Evolutionary conservation across 108 stramenopile genomes (phyloP).

Genomic region (Cyclotella kingstonii): DNA sequence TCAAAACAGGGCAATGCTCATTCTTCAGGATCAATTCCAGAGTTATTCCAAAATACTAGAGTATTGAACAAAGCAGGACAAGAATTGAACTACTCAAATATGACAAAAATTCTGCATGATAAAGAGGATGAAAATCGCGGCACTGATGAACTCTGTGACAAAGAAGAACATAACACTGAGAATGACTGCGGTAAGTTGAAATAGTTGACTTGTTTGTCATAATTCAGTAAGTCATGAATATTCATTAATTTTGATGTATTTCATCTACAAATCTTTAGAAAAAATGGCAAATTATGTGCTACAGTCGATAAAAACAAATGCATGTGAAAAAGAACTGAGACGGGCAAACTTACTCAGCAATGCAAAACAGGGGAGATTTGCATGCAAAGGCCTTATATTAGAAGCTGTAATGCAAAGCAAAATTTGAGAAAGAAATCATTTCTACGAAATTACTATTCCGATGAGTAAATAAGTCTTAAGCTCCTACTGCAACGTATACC

Average conservation of each 20-base stretch:
- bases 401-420: conserved; percentile 8
- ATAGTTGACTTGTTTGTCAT: no score
- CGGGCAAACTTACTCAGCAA: conserved; percentile 8
- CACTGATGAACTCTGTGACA: not conserved
- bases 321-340: conserved; percentile 8
- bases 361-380: conserved; percentile 2
- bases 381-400: conserved; percentile 14
- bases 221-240: no score
- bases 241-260: not conserved
- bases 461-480: no score
- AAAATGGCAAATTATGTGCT: conserved; percentile 3
- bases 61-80: conserved; percentile 1
- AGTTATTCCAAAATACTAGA: conserved; percentile 4
- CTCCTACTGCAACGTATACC: no score
- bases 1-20: not conserved
- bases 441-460: not conserved
- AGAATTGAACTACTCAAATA: not conserved
- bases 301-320: conserved; percentile 11
- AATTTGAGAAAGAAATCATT: not conserved
- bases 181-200: not conserved
- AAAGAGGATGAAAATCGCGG: not conserved
- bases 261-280: not conserved
- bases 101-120: conserved; percentile 4
- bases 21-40: not conserved
- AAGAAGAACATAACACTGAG: not conserved